These are phyloP conservation scores for Diaporthe nobilis DNA, from an alignment of 2,329 filamentous ascomycete genomes.

Conservation along the genomic window DNA sequence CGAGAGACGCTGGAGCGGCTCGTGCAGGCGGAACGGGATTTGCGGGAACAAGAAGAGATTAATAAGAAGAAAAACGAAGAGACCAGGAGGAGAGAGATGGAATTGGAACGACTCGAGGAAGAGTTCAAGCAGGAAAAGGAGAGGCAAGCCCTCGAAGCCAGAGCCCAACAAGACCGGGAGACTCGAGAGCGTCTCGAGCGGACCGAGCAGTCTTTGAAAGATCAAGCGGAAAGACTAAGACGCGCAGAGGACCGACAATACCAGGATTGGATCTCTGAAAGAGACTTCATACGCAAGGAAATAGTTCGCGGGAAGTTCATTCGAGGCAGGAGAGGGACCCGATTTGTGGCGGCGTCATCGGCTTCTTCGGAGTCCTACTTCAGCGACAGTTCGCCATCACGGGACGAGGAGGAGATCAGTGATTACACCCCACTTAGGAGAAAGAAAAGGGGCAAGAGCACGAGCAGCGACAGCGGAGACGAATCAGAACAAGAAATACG, in stretches of 20 bases:
- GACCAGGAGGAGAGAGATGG: background rate
- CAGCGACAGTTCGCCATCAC: background rate
- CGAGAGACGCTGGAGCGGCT: background rate
- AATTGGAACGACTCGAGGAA: background rate
- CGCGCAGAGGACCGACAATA: background rate
- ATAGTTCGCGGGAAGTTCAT: background rate
- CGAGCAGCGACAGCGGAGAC: background rate
- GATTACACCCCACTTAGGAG: background rate
- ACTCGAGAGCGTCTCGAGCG: slow-evolving; percentile 9
- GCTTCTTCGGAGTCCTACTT: background rate
- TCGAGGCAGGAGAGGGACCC: background rate
- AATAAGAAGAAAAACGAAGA: background rate
- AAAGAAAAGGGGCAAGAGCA: background rate
- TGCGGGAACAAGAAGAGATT: background rate
- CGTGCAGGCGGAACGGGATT: background rate
- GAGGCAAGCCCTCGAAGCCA: background rate
- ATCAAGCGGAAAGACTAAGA: background rate
- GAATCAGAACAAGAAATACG: background rate
- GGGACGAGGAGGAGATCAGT: background rate
- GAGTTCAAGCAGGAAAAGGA: background rate
- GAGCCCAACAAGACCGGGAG: background rate
- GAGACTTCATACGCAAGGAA: background rate
- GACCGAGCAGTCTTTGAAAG: background rate
- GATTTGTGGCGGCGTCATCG: background rate
- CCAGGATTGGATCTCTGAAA: background rate